Conservation (phyloP, 306 rosid species). For the Acacia confusa region DNA sequence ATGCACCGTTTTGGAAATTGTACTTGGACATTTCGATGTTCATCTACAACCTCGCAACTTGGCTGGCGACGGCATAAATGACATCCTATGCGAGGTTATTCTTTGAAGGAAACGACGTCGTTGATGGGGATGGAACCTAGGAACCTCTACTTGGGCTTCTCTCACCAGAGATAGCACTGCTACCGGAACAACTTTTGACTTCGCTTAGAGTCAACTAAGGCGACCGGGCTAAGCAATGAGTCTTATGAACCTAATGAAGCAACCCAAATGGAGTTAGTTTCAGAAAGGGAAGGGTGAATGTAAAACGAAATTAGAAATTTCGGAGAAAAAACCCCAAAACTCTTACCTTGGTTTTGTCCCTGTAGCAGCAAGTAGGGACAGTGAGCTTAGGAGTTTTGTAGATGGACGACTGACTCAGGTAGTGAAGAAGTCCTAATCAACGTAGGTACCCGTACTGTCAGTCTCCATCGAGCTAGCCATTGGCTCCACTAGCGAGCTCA, state of each 20-base stretch:
- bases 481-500: slow-evolving; percentile 52
- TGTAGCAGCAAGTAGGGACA: slow-evolving; percentile 31
- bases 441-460: slow-evolving; percentile 67
- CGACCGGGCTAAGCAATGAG: slow-evolving; percentile 50
- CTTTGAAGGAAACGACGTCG: slow-evolving; percentile 47
- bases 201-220: slow-evolving; percentile 82
- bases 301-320: not conserved
- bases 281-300: too few relatives aligned
- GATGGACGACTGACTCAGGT: slow-evolving; percentile 55
- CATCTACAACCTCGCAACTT: slow-evolving; percentile 78
- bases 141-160: slow-evolving; percentile 72
- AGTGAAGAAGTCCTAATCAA: slow-evolving; percentile 76
- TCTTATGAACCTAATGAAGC: not conserved
- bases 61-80: slow-evolving; percentile 70
- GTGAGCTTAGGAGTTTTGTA: slow-evolving; percentile 46
- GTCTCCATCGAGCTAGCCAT: slow-evolving; percentile 50
- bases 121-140: slow-evolving; percentile 68
- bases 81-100: slow-evolving; percentile 68
- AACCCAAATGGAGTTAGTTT: not conserved
- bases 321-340: not conserved
- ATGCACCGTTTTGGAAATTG: slow-evolving; percentile 33
- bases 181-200: slow-evolving; percentile 68
- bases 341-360: slow-evolving; percentile 57
- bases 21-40: slow-evolving; percentile 31
- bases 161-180: slow-evolving; percentile 51